Evolutionary conservation across 768 basidiomycete genomes (phyloP), one percentile per base, ranked within the genome.

Genomic region (Fomitopsis serialis): DNA sequence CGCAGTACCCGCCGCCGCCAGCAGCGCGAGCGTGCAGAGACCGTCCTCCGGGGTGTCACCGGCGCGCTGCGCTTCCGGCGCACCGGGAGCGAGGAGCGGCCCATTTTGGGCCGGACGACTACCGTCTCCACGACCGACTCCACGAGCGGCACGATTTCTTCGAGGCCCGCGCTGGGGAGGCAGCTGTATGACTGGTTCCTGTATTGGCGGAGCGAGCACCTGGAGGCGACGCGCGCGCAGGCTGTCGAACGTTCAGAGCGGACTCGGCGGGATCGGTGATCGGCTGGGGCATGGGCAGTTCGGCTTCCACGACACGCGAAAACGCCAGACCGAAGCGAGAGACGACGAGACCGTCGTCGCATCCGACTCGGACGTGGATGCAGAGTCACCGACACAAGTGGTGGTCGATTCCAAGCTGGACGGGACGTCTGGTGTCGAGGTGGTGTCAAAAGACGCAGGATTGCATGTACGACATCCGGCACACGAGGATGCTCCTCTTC

Each of bases 281-380:
- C 0, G 87, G 86, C 1, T 91, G 90, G 89, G 87, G 85, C 0
- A 68, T 91, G 47, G 89, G 89, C 2, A 83, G 81, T 89, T 84
- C 66, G 83, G 78, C 37, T 5, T 40, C n/a, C n/a, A 40, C 29
- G 10, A 61, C 81, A n/a, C 65, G 70, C 45, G 71, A 74, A 57
- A 58, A 70, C 42, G 64, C 37, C 6, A 40, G 19, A 19, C 7
- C 37, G 15, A 11, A 67, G 68, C 48, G 59, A 49, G 65, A 32
- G 54, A 70, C 55, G 70, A 74, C 47, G 52, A 71, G 56, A 61
- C 66, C 12, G 55, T 55, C 24, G 32, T 50, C 22, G 42, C 54
- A 45, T 45, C 56, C 35, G 64, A 57, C 32, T 52, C 54, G 53
- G 49, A 47, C 46, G 8, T n/a, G n/a, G n/a, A n/a, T n/a, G n/a